Evolutionary conservation across 192 early-diverging fungal species (phyloP).

Genomic region (Podila horticola): DNA sequence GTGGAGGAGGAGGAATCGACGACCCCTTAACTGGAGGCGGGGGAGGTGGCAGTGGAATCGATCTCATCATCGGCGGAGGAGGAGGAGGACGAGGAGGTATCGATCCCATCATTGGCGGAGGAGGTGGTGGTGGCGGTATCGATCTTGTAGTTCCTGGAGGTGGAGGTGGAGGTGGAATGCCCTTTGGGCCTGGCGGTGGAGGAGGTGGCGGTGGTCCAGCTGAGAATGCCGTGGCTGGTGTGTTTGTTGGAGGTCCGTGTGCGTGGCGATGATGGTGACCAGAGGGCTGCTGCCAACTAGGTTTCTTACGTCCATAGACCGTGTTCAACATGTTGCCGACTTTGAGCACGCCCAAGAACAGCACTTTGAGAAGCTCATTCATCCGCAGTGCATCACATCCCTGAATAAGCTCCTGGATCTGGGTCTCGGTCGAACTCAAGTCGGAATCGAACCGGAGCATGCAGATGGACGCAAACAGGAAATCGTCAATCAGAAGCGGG

Average conservation of each 20-base stretch:
- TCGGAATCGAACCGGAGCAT: conserved; percentile 43
- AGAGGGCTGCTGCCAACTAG: conserved; percentile 29
- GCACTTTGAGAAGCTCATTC: conserved; percentile 37
- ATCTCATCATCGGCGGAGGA: not conserved
- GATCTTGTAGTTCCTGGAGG: not conserved
- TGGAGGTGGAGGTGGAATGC: conserved; percentile 3
- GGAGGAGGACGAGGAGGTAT: not conserved
- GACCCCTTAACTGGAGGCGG: not conserved
- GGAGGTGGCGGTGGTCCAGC: not conserved
- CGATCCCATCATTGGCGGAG: not conserved
- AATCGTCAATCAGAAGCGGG: conserved; percentile 31
- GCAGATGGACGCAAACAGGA: conserved; percentile 38
- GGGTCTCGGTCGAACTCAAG: conserved; percentile 14
- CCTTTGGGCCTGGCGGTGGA: not conserved
- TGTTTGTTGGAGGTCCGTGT: not conserved
- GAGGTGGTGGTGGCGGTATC: conserved; percentile 4
- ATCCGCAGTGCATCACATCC: conserved; percentile 32
- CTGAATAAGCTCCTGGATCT: conserved; percentile 32
- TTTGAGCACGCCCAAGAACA: conserved; percentile 42
- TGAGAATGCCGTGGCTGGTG: not conserved
- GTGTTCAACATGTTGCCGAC: conserved; percentile 50
- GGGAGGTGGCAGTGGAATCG: not conserved
- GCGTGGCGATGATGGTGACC: not conserved
- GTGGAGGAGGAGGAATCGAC: not conserved
- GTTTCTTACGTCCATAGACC: conserved; percentile 39